Evolutionary conservation across 2,329 filamentous ascomycete species (phyloP).

Genomic region (Bertia moriformis): DNA sequence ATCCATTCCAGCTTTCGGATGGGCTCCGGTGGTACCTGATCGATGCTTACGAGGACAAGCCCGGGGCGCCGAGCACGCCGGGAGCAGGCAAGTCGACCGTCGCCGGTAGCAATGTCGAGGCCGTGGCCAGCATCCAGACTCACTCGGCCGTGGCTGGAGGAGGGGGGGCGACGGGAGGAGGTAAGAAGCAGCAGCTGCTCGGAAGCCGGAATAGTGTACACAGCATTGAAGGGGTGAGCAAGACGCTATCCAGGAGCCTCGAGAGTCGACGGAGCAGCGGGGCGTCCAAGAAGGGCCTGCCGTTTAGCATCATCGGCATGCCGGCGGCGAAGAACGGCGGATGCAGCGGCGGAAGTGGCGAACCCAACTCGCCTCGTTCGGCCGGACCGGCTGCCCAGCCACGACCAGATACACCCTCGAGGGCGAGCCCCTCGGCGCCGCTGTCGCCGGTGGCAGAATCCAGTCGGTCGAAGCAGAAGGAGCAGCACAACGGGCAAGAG

Average conservation of each 20-base stretch:
- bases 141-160: slow-evolving; percentile 7
- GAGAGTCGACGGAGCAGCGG: slow-evolving; percentile 55
- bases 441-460: too few species aligned
- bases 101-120: slow-evolving; percentile 51
- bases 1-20: slow-evolving; percentile 61
- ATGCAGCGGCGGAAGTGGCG: too few species aligned
- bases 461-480: too few species aligned
- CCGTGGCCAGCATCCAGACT: slow-evolving; percentile 34
- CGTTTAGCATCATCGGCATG: too few species aligned
- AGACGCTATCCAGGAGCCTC: slow-evolving; percentile 45
- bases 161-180: too few species aligned
- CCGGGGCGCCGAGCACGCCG: slow-evolving; percentile 52
- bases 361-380: too few species aligned
- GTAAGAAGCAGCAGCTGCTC: too few species aligned
- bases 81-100: slow-evolving; percentile 60
- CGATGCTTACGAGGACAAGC: slow-evolving; percentile 57
- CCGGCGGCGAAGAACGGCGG: too few species aligned
- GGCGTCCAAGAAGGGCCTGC: slow-evolving; percentile 32
- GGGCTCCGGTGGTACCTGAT: slow-evolving; percentile 64
- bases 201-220: slow-evolving; percentile 8
- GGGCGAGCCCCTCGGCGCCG: too few species aligned
- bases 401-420: too few species aligned
- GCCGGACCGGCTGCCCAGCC: too few species aligned
- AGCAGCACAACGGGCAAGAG: too few species aligned
- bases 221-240: slow-evolving; percentile 29